phyloP scores from a whole-genome alignment of 257 asterid species.

The Capsicum pubescens region DNA sequence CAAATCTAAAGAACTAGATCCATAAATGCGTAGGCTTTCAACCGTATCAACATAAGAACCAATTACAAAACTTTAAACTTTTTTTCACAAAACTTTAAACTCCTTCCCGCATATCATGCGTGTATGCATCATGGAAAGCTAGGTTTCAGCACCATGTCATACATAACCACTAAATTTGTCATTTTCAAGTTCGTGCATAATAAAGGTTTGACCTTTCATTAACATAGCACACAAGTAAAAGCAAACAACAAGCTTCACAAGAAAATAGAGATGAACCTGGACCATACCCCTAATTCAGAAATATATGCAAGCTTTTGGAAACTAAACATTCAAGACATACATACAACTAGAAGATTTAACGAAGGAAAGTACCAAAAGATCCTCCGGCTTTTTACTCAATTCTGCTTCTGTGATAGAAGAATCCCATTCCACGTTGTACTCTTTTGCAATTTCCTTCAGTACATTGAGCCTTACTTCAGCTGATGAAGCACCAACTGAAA shows the following conservation, averaged over 20 bases:
- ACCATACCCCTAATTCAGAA: not conserved
- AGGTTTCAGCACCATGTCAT: not conserved
- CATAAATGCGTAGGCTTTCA: not conserved
- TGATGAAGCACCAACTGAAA: constrained; percentile 74
- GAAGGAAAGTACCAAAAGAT: constrained; percentile 70
- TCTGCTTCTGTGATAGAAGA: constrained; percentile 74
- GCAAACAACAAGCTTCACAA: not conserved
- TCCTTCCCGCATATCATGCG: not conserved
- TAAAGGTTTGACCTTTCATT: not conserved
- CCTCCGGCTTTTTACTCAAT: constrained; percentile 82
- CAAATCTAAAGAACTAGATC: not conserved
- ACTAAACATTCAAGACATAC: not conserved
- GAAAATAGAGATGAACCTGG: constrained; percentile 14
- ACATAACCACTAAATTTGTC: not conserved
- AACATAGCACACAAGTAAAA: not conserved
- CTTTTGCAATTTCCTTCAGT: constrained; percentile 73
- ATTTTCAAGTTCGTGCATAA: not conserved
- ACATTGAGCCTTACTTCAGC: constrained; percentile 65
- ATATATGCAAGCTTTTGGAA: not conserved
- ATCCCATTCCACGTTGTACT: constrained; percentile 74
- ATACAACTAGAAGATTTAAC: constrained; percentile 16
- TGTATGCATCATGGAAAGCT: not conserved
- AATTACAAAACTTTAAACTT: not conserved
- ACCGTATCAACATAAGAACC: not conserved
- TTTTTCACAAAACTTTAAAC: not conserved